Percentiles rank a stretch among this genome's conserved stretches.
Evolutionary conservation across 106 monocot species (phyloP).

Genomic region (Chionographis japonica): DNA sequence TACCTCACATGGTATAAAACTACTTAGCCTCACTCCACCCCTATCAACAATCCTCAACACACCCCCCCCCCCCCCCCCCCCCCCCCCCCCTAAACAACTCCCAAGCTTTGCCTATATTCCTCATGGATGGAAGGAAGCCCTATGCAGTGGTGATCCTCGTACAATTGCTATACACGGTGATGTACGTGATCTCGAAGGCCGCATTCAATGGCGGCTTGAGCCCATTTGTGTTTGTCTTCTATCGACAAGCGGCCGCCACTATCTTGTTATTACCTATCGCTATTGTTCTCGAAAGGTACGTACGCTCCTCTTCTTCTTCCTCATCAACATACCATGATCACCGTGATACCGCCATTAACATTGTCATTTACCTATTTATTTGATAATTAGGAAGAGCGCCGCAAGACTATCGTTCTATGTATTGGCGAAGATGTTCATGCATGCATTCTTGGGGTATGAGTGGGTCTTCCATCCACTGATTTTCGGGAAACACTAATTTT

Average conservation of each 20-base stretch:
- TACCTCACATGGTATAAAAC: no score
- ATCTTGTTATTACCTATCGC: conserved; percentile 30
- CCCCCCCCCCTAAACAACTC: no score
- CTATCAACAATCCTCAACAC: no score
- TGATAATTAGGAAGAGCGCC: conserved; percentile 32
- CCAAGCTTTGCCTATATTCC: no score
- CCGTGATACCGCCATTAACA: neutral
- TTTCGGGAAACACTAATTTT: no score
- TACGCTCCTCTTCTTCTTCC: neutral
- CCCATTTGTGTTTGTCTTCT: conserved; percentile 56
- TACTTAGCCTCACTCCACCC: no score
- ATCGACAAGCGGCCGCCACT: conserved; percentile 31
- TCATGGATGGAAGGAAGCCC: conserved; percentile 25
- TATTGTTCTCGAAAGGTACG: conserved; percentile 39
- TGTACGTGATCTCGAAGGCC: conserved; percentile 26
- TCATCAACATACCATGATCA: neutral
- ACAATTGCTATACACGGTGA: conserved; percentile 24
- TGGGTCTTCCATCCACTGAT: neutral
- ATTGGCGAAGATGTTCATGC: conserved; percentile 48
- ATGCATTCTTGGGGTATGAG: conserved; percentile 42
- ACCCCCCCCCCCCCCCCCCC: no score
- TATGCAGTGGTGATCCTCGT: conserved; percentile 22
- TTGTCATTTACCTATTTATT: neutral
- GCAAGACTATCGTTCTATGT: conserved; percentile 25
- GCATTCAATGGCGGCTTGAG: conserved; percentile 44